Percentiles rank a stretch among this genome's conserved stretches.
phyloP scores from a whole-genome alignment of 192 early-diverging fungal genomes.

The Entophlyctis luteolus region DNA sequence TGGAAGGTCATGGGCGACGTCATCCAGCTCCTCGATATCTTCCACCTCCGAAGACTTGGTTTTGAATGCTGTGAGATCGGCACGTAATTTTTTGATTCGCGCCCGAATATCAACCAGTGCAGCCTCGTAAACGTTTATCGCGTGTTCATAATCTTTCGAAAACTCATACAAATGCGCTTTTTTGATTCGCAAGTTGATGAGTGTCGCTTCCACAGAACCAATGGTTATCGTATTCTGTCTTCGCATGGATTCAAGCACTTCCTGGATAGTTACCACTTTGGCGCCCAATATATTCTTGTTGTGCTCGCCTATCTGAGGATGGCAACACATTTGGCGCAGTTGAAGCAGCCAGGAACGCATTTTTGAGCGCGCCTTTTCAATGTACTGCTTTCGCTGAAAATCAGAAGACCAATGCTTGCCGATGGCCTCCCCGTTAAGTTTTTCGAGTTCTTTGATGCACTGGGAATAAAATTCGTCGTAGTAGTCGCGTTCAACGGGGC shows the following conservation, averaged over 20 bases:
- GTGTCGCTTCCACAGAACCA: conserved; percentile 27
- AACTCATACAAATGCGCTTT: conserved; percentile 32
- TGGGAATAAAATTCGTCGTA: conserved; percentile 53
- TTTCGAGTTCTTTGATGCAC: conserved; percentile 39
- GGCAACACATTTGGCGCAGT: conserved; percentile 49
- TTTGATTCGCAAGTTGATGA: conserved; percentile 30
- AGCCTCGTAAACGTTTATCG: conserved; percentile 17
- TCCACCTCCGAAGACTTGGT: not conserved
- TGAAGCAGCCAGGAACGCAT: conserved; percentile 48
- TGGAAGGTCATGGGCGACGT: not conserved
- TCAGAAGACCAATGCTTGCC: not conserved
- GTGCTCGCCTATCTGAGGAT: conserved; percentile 52
- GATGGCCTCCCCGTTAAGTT: conserved; percentile 1
- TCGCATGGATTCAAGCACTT: conserved; percentile 54
- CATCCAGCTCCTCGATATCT: conserved; percentile 13
- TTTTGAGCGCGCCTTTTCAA: conserved; percentile 15
- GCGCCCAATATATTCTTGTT: conserved; percentile 45
- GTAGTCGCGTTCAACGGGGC: conserved; percentile 54
- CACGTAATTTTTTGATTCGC: not conserved
- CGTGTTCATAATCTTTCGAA: conserved; percentile 22
- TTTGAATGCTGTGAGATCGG: not conserved
- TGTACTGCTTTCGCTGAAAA: not conserved
- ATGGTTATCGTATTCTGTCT: conserved; percentile 25
- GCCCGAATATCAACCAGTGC: conserved; percentile 23
- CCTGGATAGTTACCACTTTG: conserved; percentile 43